Conservation (phyloP, 2,329 filamentous ascomycete genomes). For the Cyphellophora attinorum region DNA sequence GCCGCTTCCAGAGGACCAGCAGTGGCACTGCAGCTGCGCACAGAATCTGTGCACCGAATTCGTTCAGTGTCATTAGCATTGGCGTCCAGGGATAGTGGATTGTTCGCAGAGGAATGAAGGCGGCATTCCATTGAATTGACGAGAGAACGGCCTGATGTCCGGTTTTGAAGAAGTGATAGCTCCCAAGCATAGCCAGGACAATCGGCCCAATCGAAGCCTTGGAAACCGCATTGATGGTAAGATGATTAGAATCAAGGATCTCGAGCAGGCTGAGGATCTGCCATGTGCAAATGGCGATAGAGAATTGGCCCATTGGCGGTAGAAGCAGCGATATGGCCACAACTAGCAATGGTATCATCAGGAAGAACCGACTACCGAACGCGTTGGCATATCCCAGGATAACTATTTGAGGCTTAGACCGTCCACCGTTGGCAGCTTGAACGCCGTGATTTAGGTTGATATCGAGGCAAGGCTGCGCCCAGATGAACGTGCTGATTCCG, state of each 20-base stretch:
- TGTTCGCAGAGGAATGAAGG: conserved; percentile 67
- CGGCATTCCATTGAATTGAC: conserved; percentile 91
- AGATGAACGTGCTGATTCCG: conserved; percentile 75
- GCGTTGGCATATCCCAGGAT: conserved; percentile 88
- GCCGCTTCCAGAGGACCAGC: conserved; percentile 79
- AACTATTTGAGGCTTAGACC: conserved; percentile 48
- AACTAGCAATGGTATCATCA: conserved; percentile 71
- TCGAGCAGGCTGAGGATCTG: conserved; percentile 72
- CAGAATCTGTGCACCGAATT: conserved; percentile 79
- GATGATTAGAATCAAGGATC: conserved; percentile 51
- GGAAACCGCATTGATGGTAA: conserved; percentile 42
- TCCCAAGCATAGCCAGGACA: conserved; percentile 77
- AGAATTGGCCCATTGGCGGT: conserved; percentile 88
- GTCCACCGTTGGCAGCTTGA: conserved; percentile 11
- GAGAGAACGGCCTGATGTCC: conserved; percentile 84
- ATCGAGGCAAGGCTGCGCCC: conserved; percentile 73
- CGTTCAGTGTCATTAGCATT: conserved; percentile 72
- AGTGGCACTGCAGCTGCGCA: conserved; percentile 72
- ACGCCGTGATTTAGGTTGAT: conserved; percentile 41
- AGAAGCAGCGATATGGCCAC: conserved; percentile 70
- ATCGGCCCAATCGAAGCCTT: conserved; percentile 59
- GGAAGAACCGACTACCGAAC: conserved; percentile 81
- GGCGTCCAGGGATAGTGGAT: conserved; percentile 85
- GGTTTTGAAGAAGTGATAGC: conserved; percentile 95
- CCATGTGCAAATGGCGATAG: conserved; percentile 73